These are phyloP conservation scores for Diaporthe ampelina DNA, from an alignment of 2,329 filamentous ascomycete genomes.

Conservation along the genomic window DNA sequence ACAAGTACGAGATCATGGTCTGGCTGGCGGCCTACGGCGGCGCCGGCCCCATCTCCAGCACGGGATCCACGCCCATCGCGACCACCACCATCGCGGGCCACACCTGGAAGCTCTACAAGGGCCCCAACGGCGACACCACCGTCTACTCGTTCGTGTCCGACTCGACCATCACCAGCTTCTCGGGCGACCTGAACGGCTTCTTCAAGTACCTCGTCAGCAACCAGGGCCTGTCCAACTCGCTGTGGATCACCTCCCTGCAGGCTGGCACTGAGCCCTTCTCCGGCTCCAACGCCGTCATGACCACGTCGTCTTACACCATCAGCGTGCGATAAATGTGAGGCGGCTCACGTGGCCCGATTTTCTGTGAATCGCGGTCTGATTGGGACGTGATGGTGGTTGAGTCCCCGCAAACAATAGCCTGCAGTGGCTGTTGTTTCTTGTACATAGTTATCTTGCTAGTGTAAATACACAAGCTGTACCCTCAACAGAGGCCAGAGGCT, in stretches of 20 bases:
- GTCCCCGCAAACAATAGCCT: neutral
- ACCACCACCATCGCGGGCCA: conserved; percentile 66
- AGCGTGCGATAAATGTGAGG: neutral
- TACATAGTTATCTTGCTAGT: neutral
- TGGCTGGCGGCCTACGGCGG: conserved; percentile 72
- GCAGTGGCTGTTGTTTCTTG: neutral
- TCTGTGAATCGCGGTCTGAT: neutral
- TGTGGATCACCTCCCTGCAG: conserved; percentile 67
- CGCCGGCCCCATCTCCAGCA: conserved; percentile 68
- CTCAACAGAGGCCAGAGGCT: neutral
- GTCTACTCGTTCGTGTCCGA: conserved; percentile 68
- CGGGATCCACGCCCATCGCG: conserved; percentile 62
- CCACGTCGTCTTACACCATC: conserved; percentile 41
- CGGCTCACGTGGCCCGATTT: neutral
- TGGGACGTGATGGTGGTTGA: neutral
- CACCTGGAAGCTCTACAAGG: conserved; percentile 70
- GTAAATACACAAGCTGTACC: neutral
- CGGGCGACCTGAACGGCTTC: conserved; percentile 70
- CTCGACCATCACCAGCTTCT: conserved; percentile 63
- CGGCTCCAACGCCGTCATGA: conserved; percentile 54
- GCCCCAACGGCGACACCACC: conserved; percentile 68
- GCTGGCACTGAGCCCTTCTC: conserved; percentile 71
- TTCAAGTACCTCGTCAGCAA: conserved; percentile 65
- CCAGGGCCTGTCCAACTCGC: conserved; percentile 61
- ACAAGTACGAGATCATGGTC: conserved; percentile 75